Evolutionary conservation across 768 basidiomycete species (phyloP).

Genomic region (Cubamyces lactineus): DNA sequence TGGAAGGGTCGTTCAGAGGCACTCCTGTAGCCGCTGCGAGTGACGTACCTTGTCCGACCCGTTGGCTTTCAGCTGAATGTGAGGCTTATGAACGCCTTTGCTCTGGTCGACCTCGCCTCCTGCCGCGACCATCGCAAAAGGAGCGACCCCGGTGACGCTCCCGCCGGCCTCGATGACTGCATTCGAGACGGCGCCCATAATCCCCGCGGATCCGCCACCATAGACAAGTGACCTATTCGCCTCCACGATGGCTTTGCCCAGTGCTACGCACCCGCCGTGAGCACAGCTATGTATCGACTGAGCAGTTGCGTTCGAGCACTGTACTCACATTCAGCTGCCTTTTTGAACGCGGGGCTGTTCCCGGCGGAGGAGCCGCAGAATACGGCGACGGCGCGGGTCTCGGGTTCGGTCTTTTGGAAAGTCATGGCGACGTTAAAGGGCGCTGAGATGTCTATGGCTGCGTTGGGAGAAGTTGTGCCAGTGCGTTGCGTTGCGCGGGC

Average conservation of each 20-base stretch:
- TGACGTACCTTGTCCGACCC: slow-evolving; percentile 40
- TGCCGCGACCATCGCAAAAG: slow-evolving; percentile 69
- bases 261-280: slow-evolving; percentile 45
- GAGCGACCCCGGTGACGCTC: slow-evolving; percentile 76
- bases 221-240: slow-evolving; percentile 73
- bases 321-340: slow-evolving; percentile 71
- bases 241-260: slow-evolving; percentile 72
- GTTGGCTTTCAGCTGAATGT: slow-evolving; percentile 35
- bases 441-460: slow-evolving; percentile 4
- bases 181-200: slow-evolving; percentile 84
- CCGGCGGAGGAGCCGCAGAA: slow-evolving; percentile 85
- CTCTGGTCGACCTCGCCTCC: slow-evolving; percentile 66
- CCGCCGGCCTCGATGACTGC: slow-evolving; percentile 70
- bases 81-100: slow-evolving; percentile 24
- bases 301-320: no score
- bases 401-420: slow-evolving; percentile 10
- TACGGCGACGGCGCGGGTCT: slow-evolving; percentile 61
- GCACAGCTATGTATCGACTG: not conserved
- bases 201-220: slow-evolving; percentile 80
- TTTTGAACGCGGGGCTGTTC: slow-evolving; percentile 56
- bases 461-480: not conserved
- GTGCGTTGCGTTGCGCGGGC: not conserved
- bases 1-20: not conserved
- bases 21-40: not conserved
- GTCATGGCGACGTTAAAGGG: slow-evolving; percentile 22